Percentiles rank a stretch among this genome's conserved stretches.
Conservation (phyloP, 305 asterid genomes). For the Rubia occidens region DNA sequence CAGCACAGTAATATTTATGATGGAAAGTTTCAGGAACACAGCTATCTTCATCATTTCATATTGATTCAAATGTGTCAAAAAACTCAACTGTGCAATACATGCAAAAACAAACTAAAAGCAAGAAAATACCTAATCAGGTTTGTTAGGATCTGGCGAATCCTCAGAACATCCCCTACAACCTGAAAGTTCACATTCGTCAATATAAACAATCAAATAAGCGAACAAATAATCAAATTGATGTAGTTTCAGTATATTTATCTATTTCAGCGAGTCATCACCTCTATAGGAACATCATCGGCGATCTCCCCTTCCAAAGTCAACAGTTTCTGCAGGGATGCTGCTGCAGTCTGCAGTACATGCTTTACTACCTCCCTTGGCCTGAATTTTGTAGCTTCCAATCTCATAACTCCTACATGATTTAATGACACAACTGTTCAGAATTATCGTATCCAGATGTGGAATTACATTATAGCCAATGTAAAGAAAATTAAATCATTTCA, state of each 20-base stretch:
- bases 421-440: slow-evolving; percentile 4
- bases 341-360: slow-evolving; percentile 88
- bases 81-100: background rate
- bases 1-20: background rate
- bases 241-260: background rate
- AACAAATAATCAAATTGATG: background rate
- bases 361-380: slow-evolving; percentile 88
- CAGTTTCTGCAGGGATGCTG: slow-evolving; percentile 72
- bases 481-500: background rate
- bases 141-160: slow-evolving; percentile 91
- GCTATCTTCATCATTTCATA: background rate
- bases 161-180: slow-evolving; percentile 79
- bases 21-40: background rate
- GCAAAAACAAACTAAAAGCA: background rate
- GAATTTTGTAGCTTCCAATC: slow-evolving; percentile 79
- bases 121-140: slow-evolving; percentile 65
- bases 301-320: slow-evolving; percentile 72
- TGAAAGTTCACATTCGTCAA: slow-evolving; percentile 16
- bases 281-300: slow-evolving; percentile 79
- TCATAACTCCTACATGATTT: slow-evolving; percentile 63
- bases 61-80: background rate
- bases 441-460: background rate
- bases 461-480: background rate
- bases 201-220: background rate
- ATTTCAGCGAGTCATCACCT: slow-evolving; percentile 36